phyloP scores from a whole-genome alignment of 371 early-diverging fungal species.

The Rhizomucor miehei region DNA sequence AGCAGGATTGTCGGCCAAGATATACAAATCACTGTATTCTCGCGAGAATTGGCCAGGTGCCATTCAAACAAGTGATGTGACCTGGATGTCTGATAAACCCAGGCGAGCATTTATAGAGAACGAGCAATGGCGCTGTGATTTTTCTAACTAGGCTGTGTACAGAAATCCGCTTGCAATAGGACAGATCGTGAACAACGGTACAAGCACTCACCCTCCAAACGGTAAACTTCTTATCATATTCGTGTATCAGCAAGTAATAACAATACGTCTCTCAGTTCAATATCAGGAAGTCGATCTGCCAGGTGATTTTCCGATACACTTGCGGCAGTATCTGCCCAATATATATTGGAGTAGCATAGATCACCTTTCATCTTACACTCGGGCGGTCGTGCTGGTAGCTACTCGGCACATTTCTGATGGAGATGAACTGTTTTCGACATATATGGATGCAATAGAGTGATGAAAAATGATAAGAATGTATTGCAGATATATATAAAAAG shows the following conservation, averaged over 20 bases:
- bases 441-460: conserved; percentile 37
- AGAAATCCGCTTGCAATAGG: conserved; percentile 58
- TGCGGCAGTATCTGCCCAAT: conserved; percentile 52
- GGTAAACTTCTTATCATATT: conserved; percentile 19
- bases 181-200: conserved; percentile 55
- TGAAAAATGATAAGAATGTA: conserved; percentile 1
- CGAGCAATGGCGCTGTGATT: too few species aligned
- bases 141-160: too few species aligned
- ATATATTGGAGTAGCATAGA: conserved; percentile 28
- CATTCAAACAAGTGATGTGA: conserved; percentile 45
- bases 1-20: conserved; percentile 38
- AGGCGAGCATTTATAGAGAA: too few species aligned
- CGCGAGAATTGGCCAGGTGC: conserved; percentile 60
- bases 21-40: conserved; percentile 42
- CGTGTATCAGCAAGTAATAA: background rate
- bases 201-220: conserved; percentile 30
- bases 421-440: conserved; percentile 55
- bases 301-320: conserved; percentile 29
- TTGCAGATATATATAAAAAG: background rate
- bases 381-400: conserved; percentile 42
- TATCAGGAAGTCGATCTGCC: conserved; percentile 56
- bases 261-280: conserved; percentile 22
- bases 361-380: conserved; percentile 9
- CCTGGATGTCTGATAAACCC: conserved; percentile 41
- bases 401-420: conserved; percentile 31